Conservation (phyloP, 306 rosid genomes). For the Canavalia ensiformis region DNA sequence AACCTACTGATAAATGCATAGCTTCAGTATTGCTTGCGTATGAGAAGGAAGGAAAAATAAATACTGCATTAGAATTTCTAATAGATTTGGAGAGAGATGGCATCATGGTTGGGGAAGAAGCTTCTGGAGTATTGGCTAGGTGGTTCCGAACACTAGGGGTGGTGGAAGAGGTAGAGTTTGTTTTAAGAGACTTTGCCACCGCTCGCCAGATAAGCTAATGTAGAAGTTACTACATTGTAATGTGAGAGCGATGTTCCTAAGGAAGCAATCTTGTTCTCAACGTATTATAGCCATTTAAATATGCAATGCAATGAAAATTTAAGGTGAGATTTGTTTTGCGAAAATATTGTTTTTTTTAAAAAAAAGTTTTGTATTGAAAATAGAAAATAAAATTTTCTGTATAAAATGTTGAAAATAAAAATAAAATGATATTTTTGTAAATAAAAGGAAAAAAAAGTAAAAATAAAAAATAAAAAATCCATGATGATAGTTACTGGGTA, state of each 20-base stretch:
- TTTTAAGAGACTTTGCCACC: conserved; percentile 72
- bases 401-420: too few species aligned
- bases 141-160: conserved; percentile 89
- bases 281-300: conserved; percentile 23
- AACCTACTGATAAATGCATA: conserved; percentile 80
- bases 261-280: not conserved
- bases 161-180: conserved; percentile 79
- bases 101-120: conserved; percentile 74
- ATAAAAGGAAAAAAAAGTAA: too few species aligned
- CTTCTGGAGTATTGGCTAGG: conserved; percentile 69
- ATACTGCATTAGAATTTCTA: conserved; percentile 71
- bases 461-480: too few species aligned
- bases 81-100: conserved; percentile 75
- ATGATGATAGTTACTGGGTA: too few species aligned
- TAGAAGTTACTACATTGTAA: conserved; percentile 34
- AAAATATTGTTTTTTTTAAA: too few species aligned
- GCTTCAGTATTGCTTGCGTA: conserved; percentile 71
- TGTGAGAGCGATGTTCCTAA: conserved; percentile 6
- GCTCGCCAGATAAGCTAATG: conserved; percentile 48
- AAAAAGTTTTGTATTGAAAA: too few species aligned
- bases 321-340: too few species aligned
- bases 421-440: too few species aligned
- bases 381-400: too few species aligned
- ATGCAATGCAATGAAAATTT: not conserved
- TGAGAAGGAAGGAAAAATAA: conserved; percentile 74